A percentile compares a stretch with the other conserved stretches of the same genome.
Conservation (phyloP, 1,139 yeast species). For the Tardiomyces depauwii region DNA sequence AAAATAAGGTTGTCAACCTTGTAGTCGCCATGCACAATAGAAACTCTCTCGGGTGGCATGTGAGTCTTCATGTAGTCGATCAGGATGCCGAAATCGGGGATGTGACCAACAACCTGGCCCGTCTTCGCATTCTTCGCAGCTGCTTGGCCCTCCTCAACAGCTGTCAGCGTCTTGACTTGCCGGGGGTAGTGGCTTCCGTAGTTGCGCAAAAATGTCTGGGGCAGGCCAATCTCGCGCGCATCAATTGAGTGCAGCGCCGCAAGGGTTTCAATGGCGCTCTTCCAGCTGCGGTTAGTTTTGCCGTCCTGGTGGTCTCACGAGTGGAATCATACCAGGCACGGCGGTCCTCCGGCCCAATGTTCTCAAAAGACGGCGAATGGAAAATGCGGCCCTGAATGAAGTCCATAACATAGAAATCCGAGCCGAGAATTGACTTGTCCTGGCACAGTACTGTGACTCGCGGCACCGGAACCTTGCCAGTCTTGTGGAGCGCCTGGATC, state of each 20-base stretch:
- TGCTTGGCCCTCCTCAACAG: conserved; percentile 42
- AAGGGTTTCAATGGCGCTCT: conserved; percentile 40
- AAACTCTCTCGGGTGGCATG: conserved; percentile 35
- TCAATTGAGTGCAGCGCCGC: conserved; percentile 44
- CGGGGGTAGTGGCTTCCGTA: conserved; percentile 41
- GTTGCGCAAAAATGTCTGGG: conserved; percentile 30
- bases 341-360: conserved; percentile 19
- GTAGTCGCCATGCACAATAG: conserved; percentile 58
- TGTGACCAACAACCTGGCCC: conserved; percentile 35
- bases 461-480: conserved; percentile 43
- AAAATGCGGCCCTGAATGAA: conserved; percentile 49
- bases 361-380: conserved; percentile 43
- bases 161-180: conserved; percentile 40
- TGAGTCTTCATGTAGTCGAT: conserved; percentile 40
- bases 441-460: conserved; percentile 55
- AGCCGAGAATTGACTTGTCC: conserved; percentile 56
- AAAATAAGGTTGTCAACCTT: conserved; percentile 54
- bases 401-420: conserved; percentile 56
- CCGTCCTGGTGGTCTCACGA: not conserved
- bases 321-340: conserved; percentile 10
- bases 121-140: conserved; percentile 16
- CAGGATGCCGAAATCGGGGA: conserved; percentile 39
- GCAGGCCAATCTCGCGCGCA: conserved; percentile 31
- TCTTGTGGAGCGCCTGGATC: conserved; percentile 30
- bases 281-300: conserved; percentile 29